A percentile compares a stretch with the other conserved stretches of the same genome.
These are phyloP conservation scores for Lyophyllum decastes DNA, from an alignment of 768 basidiomycete species.

Conservation along the genomic window DNA sequence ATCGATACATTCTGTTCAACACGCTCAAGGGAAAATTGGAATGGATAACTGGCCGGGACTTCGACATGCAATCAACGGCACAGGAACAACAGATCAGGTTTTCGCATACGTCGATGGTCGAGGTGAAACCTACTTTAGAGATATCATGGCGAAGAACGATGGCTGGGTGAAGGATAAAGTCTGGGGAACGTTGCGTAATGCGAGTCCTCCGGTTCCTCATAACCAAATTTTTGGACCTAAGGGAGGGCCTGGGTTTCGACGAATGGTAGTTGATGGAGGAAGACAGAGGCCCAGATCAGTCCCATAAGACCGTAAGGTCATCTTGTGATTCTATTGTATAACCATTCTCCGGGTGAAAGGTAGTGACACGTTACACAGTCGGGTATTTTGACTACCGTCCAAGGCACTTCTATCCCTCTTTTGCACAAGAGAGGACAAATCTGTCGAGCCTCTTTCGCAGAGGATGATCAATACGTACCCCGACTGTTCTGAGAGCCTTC, in stretches of 20 bases:
- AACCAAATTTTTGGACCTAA: conserved; percentile 30
- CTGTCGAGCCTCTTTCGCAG: conserved; percentile 70
- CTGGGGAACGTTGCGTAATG: conserved; percentile 29
- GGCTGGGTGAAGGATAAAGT: conserved; percentile 31
- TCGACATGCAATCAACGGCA: conserved; percentile 33
- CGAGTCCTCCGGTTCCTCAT: conserved; percentile 27
- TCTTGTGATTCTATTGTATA: background rate
- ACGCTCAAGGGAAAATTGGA: conserved; percentile 30
- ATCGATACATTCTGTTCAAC: conserved; percentile 29
- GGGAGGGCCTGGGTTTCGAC: conserved; percentile 31
- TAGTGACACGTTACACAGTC: background rate
- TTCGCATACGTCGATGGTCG: conserved; percentile 31
- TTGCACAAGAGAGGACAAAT: conserved; percentile 35
- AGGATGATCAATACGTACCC: conserved; percentile 65
- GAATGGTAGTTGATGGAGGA: conserved; percentile 13
- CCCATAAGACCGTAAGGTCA: background rate
- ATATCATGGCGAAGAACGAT: conserved; percentile 31
- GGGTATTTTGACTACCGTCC: background rate
- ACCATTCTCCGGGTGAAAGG: background rate
- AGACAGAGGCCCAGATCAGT: background rate
- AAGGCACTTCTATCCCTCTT: conserved; percentile 3
- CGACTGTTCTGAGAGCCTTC: conserved; percentile 48
- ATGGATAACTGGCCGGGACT: conserved; percentile 35
- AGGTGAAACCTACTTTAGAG: conserved; percentile 32
- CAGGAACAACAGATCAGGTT: conserved; percentile 29